A percentile compares a stretch with the other conserved stretches of the same genome.
Conservation (phyloP, 495 filamentous ascomycete species). For the Schizothecium vesticola region DNA sequence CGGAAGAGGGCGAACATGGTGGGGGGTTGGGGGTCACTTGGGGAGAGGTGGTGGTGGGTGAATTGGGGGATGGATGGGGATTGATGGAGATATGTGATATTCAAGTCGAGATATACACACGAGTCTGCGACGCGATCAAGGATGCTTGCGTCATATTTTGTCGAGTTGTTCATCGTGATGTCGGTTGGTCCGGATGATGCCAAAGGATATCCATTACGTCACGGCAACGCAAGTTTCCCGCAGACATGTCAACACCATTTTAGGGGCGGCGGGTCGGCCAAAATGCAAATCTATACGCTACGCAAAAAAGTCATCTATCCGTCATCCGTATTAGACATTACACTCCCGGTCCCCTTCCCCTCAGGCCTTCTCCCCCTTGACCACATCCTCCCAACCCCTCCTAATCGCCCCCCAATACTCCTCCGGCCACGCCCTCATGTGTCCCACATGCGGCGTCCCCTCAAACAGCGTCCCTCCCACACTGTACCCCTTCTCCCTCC, state of each 20-base stretch:
- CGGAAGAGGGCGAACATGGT: slow-evolving; percentile 52
- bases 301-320: neutral
- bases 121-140: neutral
- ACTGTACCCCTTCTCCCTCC: slow-evolving; percentile 37
- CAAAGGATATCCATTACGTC: neutral
- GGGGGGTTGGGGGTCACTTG: neutral
- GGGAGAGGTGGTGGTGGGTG: neutral
- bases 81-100: neutral
- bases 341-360: neutral
- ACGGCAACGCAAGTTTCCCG: neutral
- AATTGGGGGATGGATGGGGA: neutral
- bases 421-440: slow-evolving; percentile 48
- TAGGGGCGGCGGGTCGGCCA: neutral
- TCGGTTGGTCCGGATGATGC: neutral
- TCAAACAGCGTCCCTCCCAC: slow-evolving; percentile 45
- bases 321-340: neutral
- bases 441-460: slow-evolving; percentile 49
- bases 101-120: neutral
- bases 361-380: neutral
- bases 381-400: slow-evolving; percentile 36
- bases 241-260: neutral
- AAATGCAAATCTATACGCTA: neutral
- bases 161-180: neutral
- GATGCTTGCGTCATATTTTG: neutral
- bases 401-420: slow-evolving; percentile 49